These are phyloP conservation scores for Scenedesmus sp. DNA, from an alignment of 163 green algal genomes.

Conservation along the genomic window DNA sequence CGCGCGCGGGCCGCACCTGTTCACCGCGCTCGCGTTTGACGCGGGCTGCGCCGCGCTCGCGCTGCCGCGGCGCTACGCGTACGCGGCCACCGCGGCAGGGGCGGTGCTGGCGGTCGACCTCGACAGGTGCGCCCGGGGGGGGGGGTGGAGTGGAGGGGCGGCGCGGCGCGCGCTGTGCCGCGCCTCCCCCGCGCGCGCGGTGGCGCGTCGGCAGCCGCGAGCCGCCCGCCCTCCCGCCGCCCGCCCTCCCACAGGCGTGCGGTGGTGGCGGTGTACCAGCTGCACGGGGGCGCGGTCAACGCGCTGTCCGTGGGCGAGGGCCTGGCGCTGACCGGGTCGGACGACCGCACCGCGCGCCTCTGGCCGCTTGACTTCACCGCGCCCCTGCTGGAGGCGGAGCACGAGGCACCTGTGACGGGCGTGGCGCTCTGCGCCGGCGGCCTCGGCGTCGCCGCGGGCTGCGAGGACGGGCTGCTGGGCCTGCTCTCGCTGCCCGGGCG, in stretches of 20 bases:
- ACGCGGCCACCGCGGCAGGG: slow-evolving; percentile 67
- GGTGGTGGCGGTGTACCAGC: slow-evolving; percentile 76
- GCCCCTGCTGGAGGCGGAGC: slow-evolving; percentile 77
- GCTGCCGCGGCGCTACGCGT: slow-evolving; percentile 57
- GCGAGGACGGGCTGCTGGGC: slow-evolving; percentile 70
- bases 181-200: too few species aligned
- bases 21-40: slow-evolving; percentile 82
- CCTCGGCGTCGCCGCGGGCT: slow-evolving; percentile 61
- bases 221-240: too few species aligned
- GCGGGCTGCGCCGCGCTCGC: slow-evolving; percentile 45
- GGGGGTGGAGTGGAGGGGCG: too few species aligned
- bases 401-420: slow-evolving; percentile 76
- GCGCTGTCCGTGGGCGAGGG: slow-evolving; percentile 68
- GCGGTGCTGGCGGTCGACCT: slow-evolving; percentile 76
- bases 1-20: slow-evolving; percentile 66
- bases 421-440: slow-evolving; percentile 69
- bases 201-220: too few species aligned
- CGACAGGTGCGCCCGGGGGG: slow-evolving; percentile 42
- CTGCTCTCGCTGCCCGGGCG: slow-evolving; percentile 65
- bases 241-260: slow-evolving; percentile 51
- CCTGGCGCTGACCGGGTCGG: slow-evolving; percentile 72
- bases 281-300: slow-evolving; percentile 78
- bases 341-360: slow-evolving; percentile 70
- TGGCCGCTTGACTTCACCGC: slow-evolving; percentile 80
- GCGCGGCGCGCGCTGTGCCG: too few species aligned